Conservation (phyloP, 257 asterid species). For the Solanum gandarillasii region DNA sequence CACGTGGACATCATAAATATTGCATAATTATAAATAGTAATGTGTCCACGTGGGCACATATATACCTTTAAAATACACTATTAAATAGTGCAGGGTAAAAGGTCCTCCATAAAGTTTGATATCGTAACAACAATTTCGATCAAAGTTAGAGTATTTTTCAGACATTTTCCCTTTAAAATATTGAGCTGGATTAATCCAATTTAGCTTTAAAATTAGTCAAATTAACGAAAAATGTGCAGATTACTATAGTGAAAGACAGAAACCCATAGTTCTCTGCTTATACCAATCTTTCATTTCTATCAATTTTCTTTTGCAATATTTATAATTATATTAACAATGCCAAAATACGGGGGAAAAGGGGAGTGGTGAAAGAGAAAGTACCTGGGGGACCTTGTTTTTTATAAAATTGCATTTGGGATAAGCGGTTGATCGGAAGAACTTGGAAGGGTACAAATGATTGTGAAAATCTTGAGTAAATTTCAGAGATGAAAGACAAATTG, state of each 20-base stretch:
- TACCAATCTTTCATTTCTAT: not conserved
- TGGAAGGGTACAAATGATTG: not conserved
- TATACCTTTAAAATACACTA: no score
- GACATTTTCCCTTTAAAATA: no score
- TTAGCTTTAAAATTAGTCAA: not conserved
- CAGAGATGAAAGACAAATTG: not conserved
- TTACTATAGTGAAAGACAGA: not conserved
- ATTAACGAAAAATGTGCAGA: not conserved
- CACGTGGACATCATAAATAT: no score
- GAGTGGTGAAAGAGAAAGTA: not conserved
- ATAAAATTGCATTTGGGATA: constrained; percentile 19
- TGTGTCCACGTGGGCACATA: no score
- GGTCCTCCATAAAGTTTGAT: no score
- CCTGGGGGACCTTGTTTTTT: constrained; percentile 12
- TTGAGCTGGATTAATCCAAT: no score
- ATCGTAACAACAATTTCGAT: no score
- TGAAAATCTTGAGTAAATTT: not conserved
- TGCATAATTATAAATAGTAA: no score
- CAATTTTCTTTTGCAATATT: not conserved
- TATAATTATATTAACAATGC: not conserved
- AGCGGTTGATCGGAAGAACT: constrained; percentile 4
- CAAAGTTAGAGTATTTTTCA: no score
- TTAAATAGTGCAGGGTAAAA: no score
- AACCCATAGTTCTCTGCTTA: not conserved
- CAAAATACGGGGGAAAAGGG: not conserved